These are phyloP conservation scores for Aspergillus steynii DNA, from an alignment of 495 filamentous ascomycete species.

Conservation along the genomic window DNA sequence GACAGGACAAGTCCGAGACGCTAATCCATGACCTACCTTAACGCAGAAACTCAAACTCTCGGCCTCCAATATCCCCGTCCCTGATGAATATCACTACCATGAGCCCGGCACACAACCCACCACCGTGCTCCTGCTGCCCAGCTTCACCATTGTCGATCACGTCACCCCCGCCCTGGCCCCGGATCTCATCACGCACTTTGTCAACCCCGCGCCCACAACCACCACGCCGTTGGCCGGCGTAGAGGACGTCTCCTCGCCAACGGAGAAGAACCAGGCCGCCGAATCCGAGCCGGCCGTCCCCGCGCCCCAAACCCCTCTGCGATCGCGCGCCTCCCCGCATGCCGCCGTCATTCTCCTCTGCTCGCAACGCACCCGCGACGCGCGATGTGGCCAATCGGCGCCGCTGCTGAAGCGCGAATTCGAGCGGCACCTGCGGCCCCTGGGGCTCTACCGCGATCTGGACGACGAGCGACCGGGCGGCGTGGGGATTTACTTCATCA, in stretches of 20 bases:
- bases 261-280: slow-evolving; percentile 8
- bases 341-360: slow-evolving; percentile 86
- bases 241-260: slow-evolving; percentile 1
- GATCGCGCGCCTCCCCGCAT: slow-evolving; percentile 73
- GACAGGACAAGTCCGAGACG: no score
- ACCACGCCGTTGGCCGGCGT: slow-evolving; percentile 62
- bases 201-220: slow-evolving; percentile 74
- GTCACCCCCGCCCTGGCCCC: slow-evolving; percentile 76
- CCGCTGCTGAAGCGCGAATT: slow-evolving; percentile 84
- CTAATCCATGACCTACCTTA: slow-evolving; percentile 12
- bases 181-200: slow-evolving; percentile 67
- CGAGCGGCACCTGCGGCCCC: slow-evolving; percentile 80
- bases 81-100: slow-evolving; percentile 56
- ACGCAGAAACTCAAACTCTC: slow-evolving; percentile 81
- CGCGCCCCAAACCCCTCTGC: slow-evolving; percentile 51
- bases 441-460: slow-evolving; percentile 83
- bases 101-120: slow-evolving; percentile 67
- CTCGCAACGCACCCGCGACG: slow-evolving; percentile 89
- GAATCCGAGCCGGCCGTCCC: slow-evolving; percentile 26
- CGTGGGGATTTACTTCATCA: slow-evolving; percentile 93
- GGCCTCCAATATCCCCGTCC: slow-evolving; percentile 87
- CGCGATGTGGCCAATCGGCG: slow-evolving; percentile 89
- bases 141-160: slow-evolving; percentile 82
- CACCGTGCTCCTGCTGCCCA: slow-evolving; percentile 80
- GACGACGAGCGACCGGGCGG: slow-evolving; percentile 86